Conservation (phyloP, 805 yeast species). For the Saccharomycopsis javanensis region DNA sequence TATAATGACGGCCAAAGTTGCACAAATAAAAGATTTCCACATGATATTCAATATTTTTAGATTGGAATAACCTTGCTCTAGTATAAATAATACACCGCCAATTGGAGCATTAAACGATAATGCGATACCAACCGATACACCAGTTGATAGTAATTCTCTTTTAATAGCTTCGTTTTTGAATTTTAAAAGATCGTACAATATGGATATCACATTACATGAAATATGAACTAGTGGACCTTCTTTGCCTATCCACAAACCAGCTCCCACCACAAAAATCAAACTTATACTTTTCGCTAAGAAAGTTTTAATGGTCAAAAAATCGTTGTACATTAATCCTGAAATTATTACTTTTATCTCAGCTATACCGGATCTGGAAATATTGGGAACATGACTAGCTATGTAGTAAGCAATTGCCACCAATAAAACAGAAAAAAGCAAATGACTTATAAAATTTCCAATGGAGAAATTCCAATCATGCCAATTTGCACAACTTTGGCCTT, state of each 20-base stretch:
- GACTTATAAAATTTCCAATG: slow-evolving; percentile 3
- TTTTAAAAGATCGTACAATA: not conserved
- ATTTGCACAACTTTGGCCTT: slow-evolving; percentile 12
- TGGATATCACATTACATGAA: slow-evolving; percentile 47
- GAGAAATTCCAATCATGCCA: slow-evolving; percentile 17
- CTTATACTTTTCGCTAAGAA: slow-evolving; percentile 50
- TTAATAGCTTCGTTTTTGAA: slow-evolving; percentile 43
- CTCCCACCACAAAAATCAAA: slow-evolving; percentile 54
- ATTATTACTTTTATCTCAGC: slow-evolving; percentile 62
- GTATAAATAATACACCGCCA: slow-evolving; percentile 74
- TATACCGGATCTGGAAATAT: slow-evolving; percentile 52
- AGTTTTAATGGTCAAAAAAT: slow-evolving; percentile 42
- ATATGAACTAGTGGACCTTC: slow-evolving; percentile 85
- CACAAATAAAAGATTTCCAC: slow-evolving; percentile 80
- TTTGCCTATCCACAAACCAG: slow-evolving; percentile 76
- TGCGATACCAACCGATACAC: slow-evolving; percentile 75
- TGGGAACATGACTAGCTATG: slow-evolving; percentile 27
- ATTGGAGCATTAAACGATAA: slow-evolving; percentile 83
- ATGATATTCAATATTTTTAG: slow-evolving; percentile 53
- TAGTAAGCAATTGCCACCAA: slow-evolving; percentile 2
- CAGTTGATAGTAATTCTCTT: slow-evolving; percentile 63
- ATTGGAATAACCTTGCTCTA: slow-evolving; percentile 59
- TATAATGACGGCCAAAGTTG: slow-evolving; percentile 61
- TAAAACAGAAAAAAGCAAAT: slow-evolving; percentile 8
- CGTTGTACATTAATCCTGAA: slow-evolving; percentile 50